A percentile compares a stretch with the other conserved stretches of the same genome.
These are phyloP conservation scores for Cryoendolithus antarcticus DNA, from an alignment of 2,329 filamentous ascomycete species.

Conservation along the genomic window DNA sequence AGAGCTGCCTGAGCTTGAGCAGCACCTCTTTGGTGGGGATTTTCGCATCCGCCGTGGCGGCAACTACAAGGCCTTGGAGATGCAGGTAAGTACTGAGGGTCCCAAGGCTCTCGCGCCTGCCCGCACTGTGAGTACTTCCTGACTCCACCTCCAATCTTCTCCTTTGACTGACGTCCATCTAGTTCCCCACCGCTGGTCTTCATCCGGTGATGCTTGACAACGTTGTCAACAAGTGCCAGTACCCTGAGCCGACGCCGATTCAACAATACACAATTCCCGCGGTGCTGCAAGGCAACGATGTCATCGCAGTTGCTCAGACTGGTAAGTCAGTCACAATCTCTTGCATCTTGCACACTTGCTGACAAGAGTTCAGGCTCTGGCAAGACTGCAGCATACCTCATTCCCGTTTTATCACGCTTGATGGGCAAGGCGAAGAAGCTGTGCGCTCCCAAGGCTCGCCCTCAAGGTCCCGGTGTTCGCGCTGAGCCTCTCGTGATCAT, in stretches of 20 bases:
- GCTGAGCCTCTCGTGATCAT: conserved; percentile 84
- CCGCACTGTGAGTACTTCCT: conserved; percentile 31
- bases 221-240: conserved; percentile 54
- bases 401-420: conserved; percentile 77
- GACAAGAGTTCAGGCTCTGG: conserved; percentile 57
- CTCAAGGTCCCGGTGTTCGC: conserved; percentile 35
- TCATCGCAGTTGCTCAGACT: conserved; percentile 85
- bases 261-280: conserved; percentile 77
- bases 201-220: conserved; percentile 78
- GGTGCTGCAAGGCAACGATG: conserved; percentile 61
- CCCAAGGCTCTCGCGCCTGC: conserved; percentile 36
- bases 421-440: conserved; percentile 95
- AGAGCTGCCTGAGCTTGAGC: conserved; percentile 55
- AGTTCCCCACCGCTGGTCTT: conserved; percentile 66
- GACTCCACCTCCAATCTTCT: conserved; percentile 5
- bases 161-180: conserved; percentile 10
- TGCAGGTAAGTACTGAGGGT: conserved; percentile 41
- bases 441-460: conserved; percentile 61
- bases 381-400: conserved; percentile 86
- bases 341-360: conserved; percentile 4
- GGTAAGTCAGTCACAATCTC: conserved; percentile 43
- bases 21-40: conserved; percentile 55
- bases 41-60: conserved; percentile 46
- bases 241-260: conserved; percentile 66
- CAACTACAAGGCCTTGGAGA: conserved; percentile 47